Conservation (phyloP, 2,329 filamentous ascomycete genomes). For the Arthrobotrys musiformis region DNA sequence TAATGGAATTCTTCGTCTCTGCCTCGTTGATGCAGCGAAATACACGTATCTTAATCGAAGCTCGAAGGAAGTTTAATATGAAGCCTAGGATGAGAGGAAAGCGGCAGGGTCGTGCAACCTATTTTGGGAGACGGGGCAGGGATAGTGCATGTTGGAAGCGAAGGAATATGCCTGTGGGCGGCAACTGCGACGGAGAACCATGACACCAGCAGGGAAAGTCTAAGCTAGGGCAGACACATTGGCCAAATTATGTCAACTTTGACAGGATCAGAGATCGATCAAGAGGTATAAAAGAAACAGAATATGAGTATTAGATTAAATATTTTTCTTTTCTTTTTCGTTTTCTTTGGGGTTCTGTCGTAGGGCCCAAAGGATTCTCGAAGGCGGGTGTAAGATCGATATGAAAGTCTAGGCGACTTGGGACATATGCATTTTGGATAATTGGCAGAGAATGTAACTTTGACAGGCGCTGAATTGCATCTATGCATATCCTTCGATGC, state of each 20-base stretch:
- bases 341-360: background rate
- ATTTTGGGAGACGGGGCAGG: constrained; percentile 49
- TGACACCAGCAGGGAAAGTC: background rate
- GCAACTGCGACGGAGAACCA: constrained; percentile 42
- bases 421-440: background rate
- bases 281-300: background rate
- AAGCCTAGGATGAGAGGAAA: background rate
- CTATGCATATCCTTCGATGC: background rate
- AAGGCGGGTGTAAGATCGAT: background rate
- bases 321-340: background rate
- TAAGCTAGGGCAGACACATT: background rate
- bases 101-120: constrained; percentile 19
- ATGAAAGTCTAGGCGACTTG: constrained; percentile 7
- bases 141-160: constrained; percentile 43
- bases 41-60: no score
- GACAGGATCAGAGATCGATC: constrained; percentile 16
- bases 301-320: constrained; percentile 3
- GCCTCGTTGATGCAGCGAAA: background rate
- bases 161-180: constrained; percentile 37
- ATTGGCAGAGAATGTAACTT: background rate
- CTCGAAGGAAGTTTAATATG: background rate
- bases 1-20: background rate
- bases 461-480: background rate
- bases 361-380: background rate
- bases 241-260: constrained; percentile 4